phyloP scores from a whole-genome alignment of 495 filamentous ascomycete genomes.

The Patellaria atrata region DNA sequence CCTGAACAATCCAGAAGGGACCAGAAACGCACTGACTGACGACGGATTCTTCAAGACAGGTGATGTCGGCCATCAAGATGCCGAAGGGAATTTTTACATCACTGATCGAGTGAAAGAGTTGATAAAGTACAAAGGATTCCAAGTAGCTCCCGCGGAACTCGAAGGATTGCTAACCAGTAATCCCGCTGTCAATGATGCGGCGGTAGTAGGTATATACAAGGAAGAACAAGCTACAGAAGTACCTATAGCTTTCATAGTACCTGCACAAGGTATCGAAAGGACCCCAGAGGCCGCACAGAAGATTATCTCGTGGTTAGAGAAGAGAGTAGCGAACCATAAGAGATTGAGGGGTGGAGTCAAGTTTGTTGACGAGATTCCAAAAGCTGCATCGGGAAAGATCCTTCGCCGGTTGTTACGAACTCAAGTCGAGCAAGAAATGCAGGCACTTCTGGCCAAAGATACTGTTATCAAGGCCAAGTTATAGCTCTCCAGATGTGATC shows the following conservation, averaged over 20 bases:
- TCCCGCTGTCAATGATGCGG: conserved; percentile 25
- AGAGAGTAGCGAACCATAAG: conserved; percentile 25
- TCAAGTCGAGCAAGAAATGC: conserved; percentile 14
- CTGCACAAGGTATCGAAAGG: conserved; percentile 13
- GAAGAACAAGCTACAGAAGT: conserved; percentile 27
- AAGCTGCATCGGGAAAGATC: conserved; percentile 21
- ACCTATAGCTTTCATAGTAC: conserved; percentile 28
- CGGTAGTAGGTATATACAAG: conserved; percentile 28
- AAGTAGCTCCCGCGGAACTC: conserved; percentile 28
- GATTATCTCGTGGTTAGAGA: conserved; percentile 24
- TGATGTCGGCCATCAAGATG: conserved; percentile 49
- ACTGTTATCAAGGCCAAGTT: conserved; percentile 17
- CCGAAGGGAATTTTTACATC: conserved; percentile 40
- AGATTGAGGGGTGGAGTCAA: conserved; percentile 19
- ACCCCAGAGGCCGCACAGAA: conserved; percentile 18
- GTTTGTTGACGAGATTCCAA: conserved; percentile 24
- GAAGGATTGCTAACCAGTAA: conserved; percentile 25
- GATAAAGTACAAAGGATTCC: conserved; percentile 41
- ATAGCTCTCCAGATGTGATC: no score
- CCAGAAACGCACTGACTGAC: conserved; percentile 44
- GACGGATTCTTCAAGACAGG: conserved; percentile 82
- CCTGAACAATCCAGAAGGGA: conserved; percentile 52
- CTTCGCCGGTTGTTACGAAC: conserved; percentile 19
- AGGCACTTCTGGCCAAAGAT: no score
- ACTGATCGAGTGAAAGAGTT: conserved; percentile 40